A percentile compares a stretch with the other conserved stretches of the same genome.
Evolutionary conservation across 2,329 filamentous ascomycete genomes (phyloP).

Genomic region (Cercospora beticola): DNA sequence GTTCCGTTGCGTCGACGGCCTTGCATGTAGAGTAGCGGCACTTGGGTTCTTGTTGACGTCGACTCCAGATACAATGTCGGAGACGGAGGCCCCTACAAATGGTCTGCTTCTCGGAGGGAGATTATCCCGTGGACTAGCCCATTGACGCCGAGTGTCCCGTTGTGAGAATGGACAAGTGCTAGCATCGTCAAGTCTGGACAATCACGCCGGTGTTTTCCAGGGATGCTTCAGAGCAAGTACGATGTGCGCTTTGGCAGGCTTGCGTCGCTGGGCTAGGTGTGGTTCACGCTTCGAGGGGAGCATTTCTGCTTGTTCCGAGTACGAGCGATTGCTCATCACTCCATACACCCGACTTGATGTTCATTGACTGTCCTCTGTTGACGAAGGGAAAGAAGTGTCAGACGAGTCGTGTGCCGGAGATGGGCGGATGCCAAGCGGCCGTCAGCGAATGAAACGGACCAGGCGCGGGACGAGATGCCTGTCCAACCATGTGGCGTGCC

Average conservation of each 20-base stretch:
- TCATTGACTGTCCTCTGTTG: background rate
- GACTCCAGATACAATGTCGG: conserved; percentile 85
- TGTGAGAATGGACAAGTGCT: background rate
- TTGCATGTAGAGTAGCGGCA: background rate
- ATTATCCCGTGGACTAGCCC: conserved; percentile 44
- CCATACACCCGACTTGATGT: background rate
- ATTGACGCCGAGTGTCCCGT: background rate
- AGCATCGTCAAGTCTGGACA: background rate
- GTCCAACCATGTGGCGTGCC: background rate
- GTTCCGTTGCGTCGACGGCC: background rate
- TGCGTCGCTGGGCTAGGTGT: background rate
- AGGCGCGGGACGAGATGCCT: background rate
- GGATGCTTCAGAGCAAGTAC: background rate
- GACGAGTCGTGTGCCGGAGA: background rate
- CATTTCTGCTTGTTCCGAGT: background rate
- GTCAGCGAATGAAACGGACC: background rate
- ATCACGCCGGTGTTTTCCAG: background rate
- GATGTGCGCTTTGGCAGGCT: background rate
- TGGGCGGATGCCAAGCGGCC: background rate
- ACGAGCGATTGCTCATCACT: background rate
- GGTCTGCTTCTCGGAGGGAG: conserved; percentile 59
- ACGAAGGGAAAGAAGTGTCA: background rate
- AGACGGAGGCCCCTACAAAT: conserved; percentile 64
- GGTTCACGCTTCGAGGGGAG: background rate
- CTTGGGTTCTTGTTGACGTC: background rate